A percentile compares a stretch with the other conserved stretches of the same genome.
Conservation (phyloP, 1,284 basidiomycete genomes). For the Phylloboletellus chloephorus region DNA sequence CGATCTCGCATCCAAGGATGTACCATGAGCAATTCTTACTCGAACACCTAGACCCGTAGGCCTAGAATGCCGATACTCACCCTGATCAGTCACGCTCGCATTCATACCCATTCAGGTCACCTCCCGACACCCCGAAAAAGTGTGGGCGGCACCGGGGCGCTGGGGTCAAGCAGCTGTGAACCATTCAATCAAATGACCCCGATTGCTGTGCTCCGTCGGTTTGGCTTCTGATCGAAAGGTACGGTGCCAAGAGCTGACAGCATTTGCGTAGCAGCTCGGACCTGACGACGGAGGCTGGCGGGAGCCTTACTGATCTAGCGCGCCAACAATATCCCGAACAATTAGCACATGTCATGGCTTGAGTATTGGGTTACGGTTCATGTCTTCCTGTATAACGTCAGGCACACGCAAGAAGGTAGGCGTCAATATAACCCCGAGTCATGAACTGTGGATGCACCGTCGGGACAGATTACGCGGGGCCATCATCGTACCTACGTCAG, state of each 20-base stretch:
- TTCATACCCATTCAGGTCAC: neutral
- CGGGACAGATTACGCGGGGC: too few relatives aligned
- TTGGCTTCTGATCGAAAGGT: constrained; percentile 13
- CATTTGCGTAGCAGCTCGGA: constrained; percentile 7
- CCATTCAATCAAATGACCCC: constrained; percentile 8
- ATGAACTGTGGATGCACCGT: too few relatives aligned
- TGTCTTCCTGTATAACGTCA: too few relatives aligned
- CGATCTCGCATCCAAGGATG: constrained; percentile 9
- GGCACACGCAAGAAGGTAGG: neutral
- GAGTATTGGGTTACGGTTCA: too few relatives aligned
- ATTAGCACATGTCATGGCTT: neutral
- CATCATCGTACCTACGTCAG: constrained; percentile 13
- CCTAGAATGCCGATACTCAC: constrained; percentile 8
- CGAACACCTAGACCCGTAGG: constrained; percentile 8
- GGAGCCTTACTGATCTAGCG: neutral
- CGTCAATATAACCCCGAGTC: neutral
- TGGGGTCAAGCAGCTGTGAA: neutral
- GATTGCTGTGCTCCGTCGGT: constrained; percentile 20
- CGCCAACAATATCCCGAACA: neutral
- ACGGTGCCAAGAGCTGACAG: constrained; percentile 13
- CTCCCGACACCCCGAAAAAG: neutral
- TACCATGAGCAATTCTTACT: constrained; percentile 7
- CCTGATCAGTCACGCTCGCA: neutral
- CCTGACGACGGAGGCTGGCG: neutral
- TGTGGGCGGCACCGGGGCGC: constrained; percentile 5